A percentile compares a stretch with the other conserved stretches of the same genome.
Evolutionary conservation across 495 filamentous ascomycete species (phyloP).

Genomic region (Bacidia gigantensis): DNA sequence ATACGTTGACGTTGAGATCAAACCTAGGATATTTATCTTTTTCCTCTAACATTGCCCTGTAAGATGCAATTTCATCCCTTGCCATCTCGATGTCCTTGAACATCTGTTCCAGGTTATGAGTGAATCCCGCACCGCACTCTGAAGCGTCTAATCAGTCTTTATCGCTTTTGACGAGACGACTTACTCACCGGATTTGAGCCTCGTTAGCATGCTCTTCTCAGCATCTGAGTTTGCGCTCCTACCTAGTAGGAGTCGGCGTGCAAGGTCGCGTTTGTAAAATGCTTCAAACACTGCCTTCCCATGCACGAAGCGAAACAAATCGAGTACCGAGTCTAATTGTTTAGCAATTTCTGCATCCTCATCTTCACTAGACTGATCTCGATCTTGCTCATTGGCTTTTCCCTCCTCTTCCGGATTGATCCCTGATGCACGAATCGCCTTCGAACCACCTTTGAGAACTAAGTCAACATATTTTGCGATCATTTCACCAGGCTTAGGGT

Average conservation of each 20-base stretch:
- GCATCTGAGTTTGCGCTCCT: slow-evolving; percentile 88
- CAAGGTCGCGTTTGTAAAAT: slow-evolving; percentile 96
- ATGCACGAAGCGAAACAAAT: slow-evolving; percentile 92
- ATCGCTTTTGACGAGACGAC: background rate
- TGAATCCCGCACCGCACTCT: slow-evolving; percentile 89
- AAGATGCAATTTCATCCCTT: slow-evolving; percentile 68
- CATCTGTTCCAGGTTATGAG: slow-evolving; percentile 95
- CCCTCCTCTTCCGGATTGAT: slow-evolving; percentile 1
- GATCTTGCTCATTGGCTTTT: slow-evolving; percentile 31
- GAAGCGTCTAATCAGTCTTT: slow-evolving; percentile 6
- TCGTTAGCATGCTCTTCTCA: slow-evolving; percentile 83
- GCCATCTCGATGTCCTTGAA: slow-evolving; percentile 94
- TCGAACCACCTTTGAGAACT: slow-evolving; percentile 74
- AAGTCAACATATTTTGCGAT: slow-evolving; percentile 94
- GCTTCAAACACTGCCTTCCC: slow-evolving; percentile 97
- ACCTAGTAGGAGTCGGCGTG: slow-evolving; percentile 73
- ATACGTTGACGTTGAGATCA: slow-evolving; percentile 74
- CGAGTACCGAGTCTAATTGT: slow-evolving; percentile 80
- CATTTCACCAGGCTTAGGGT: slow-evolving; percentile 94
- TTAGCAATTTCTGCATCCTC: slow-evolving; percentile 82
- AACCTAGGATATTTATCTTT: slow-evolving; percentile 38
- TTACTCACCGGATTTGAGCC: slow-evolving; percentile 58
- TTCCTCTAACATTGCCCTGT: slow-evolving; percentile 43
- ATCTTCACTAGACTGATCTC: slow-evolving; percentile 47
- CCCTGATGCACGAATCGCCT: slow-evolving; percentile 38